These are phyloP conservation scores for Pyracantha coccinea DNA, from an alignment of 331 rosid genomes.

Conservation along the genomic window DNA sequence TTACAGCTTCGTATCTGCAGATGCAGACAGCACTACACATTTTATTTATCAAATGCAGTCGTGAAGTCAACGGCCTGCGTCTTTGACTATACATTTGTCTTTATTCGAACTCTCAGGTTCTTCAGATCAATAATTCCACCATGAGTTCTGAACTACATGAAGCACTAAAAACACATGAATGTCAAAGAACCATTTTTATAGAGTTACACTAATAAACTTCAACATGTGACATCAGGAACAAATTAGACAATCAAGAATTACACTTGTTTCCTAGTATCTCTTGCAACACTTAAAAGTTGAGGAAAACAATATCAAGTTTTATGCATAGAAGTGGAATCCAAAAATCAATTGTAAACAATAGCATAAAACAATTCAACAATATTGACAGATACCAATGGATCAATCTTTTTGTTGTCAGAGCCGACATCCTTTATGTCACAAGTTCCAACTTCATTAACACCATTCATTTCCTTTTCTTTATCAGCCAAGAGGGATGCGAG, in stretches of 20 bases:
- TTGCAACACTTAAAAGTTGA: neutral
- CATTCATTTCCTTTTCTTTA: constrained; percentile 33
- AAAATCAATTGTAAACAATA: neutral
- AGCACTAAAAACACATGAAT: neutral
- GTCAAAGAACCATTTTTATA: neutral
- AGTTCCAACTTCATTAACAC: constrained; percentile 31
- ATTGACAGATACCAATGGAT: constrained; percentile 23
- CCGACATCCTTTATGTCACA: constrained; percentile 18
- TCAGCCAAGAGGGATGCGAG: constrained; percentile 40
- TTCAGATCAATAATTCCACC: neutral
- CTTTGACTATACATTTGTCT: neutral
- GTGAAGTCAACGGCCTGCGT: neutral
- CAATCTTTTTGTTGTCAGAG: constrained; percentile 17
- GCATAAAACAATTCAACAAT: neutral
- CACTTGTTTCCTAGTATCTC: neutral
- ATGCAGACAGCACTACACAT: neutral
- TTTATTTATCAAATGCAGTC: neutral
- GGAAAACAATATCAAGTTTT: neutral
- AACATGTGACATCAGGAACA: neutral
- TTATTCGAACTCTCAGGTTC: neutral
- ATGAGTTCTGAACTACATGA: neutral
- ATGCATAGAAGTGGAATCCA: neutral
- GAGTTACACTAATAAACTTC: neutral
- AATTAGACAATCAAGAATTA: neutral
- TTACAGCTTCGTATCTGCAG: neutral